These are phyloP conservation scores for Forsythia suspensa DNA, from an alignment of 257 asterid genomes.

Conservation along the genomic window DNA sequence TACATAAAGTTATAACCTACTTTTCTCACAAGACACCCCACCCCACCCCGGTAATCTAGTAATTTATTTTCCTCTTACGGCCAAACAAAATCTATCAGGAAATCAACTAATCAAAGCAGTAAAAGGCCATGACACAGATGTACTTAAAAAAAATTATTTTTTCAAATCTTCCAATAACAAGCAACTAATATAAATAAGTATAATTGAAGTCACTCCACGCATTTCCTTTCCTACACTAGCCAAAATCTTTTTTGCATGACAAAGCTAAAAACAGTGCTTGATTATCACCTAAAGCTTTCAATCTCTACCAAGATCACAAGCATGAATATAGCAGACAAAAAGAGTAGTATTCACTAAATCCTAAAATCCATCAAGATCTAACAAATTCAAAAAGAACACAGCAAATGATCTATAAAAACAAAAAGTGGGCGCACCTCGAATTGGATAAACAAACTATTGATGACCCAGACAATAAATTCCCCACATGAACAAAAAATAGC, in stretches of 20 bases:
- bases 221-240: constrained; percentile 2
- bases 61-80: not conserved
- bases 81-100: not conserved
- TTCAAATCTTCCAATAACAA: not conserved
- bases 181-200: not conserved
- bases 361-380: too few species aligned
- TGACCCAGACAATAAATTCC: constrained; percentile 5
- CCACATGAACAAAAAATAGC: constrained; percentile 21
- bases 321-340: too few species aligned
- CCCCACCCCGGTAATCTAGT: not conserved
- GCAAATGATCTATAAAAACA: too few species aligned
- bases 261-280: constrained; percentile 9
- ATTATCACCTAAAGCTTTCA: too few species aligned
- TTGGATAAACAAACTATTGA: too few species aligned
- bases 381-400: too few species aligned
- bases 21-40: not conserved
- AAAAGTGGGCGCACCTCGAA: too few species aligned
- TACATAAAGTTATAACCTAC: not conserved
- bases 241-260: constrained; percentile 23
- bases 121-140: not conserved
- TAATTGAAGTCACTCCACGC: not conserved
- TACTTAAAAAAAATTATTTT: not conserved
- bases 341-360: too few species aligned
- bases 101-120: not conserved
- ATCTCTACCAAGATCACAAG: too few species aligned